Percentiles rank a stretch among this genome's conserved stretches.
These are phyloP conservation scores for Cornus florida DNA, from an alignment of 148 eudicot species.

Conservation along the genomic window DNA sequence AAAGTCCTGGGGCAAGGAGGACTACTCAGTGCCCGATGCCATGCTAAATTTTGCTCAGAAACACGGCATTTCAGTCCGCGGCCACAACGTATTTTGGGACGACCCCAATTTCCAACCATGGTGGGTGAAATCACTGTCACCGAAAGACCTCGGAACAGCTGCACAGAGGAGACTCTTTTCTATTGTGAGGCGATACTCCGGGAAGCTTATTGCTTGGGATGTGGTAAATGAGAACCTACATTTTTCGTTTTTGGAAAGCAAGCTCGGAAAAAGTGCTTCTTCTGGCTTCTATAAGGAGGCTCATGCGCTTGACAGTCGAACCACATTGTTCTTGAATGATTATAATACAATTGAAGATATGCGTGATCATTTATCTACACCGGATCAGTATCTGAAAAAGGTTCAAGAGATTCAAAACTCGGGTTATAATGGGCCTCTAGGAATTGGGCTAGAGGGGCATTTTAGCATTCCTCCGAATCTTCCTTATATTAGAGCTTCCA, in stretches of 20 bases:
- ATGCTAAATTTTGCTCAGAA: constrained; percentile 33
- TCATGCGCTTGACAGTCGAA: constrained; percentile 33
- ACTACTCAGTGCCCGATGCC: constrained; percentile 46
- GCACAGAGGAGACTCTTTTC: constrained; percentile 30
- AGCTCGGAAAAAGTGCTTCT: constrained; percentile 43
- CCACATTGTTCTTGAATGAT: constrained; percentile 56
- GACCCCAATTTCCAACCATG: constrained; percentile 27
- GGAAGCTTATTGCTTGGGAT: constrained; percentile 57
- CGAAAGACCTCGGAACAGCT: constrained; percentile 21
- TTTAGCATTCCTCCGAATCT: constrained; percentile 39
- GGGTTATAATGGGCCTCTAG: constrained; percentile 34
- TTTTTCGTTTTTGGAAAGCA: constrained; percentile 39
- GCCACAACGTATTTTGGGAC: constrained; percentile 69
- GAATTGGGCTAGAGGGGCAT: constrained; percentile 56
- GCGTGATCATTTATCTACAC: constrained; percentile 30
- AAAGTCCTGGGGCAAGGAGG: constrained; percentile 23
- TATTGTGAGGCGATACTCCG: constrained; percentile 26
- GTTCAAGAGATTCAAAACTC: constrained; percentile 25
- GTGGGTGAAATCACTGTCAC: constrained; percentile 35
- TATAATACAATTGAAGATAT: constrained; percentile 49
- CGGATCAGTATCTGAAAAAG: constrained; percentile 43
- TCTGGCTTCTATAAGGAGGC: constrained; percentile 28
- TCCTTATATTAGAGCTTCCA: constrained; percentile 58
- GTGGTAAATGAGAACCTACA: constrained; percentile 64
- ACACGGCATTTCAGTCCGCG: constrained; percentile 37